Evolutionary conservation across 1,284 basidiomycete genomes (phyloP).

Genomic region (Meripilus lineatus): DNA sequence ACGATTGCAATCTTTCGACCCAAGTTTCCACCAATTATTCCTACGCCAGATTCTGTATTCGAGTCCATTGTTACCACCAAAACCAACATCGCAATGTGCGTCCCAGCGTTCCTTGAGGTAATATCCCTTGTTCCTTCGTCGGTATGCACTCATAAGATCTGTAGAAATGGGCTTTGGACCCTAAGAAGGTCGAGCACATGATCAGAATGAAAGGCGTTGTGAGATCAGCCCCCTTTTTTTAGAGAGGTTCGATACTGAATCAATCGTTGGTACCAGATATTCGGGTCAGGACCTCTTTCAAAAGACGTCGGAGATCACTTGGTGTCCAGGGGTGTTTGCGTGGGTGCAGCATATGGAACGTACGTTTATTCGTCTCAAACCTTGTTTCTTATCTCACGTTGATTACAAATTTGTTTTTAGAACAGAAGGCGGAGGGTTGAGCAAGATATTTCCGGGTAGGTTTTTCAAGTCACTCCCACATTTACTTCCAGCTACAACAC

Average conservation of each 20-base stretch:
- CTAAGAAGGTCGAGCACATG: conserved; percentile 13
- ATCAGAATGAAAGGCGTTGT: conserved; percentile 17
- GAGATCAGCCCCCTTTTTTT: neutral
- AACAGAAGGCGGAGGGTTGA: conserved; percentile 18
- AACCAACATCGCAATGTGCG: conserved; percentile 18
- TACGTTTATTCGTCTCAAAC: conserved; percentile 8
- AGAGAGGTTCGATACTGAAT: neutral
- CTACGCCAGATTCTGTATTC: conserved; percentile 21
- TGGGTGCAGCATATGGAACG: conserved; percentile 22
- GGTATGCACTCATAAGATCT: neutral
- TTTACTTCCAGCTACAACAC: neutral
- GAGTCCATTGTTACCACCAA: conserved; percentile 14
- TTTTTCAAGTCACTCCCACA: neutral
- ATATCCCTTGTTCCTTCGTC: neutral
- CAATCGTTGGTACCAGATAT: conserved; percentile 17
- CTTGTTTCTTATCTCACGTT: neutral
- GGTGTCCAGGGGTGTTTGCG: conserved; percentile 17
- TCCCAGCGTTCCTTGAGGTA: conserved; percentile 26
- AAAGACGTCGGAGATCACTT: conserved; percentile 22
- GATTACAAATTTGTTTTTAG: conserved; percentile 8
- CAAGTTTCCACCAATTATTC: conserved; percentile 15
- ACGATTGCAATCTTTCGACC: conserved; percentile 16
- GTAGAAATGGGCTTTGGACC: conserved; percentile 18
- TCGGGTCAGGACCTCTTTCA: conserved; percentile 25
- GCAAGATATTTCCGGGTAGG: conserved; percentile 13